Percentiles rank a stretch among this genome's conserved stretches.
Conservation (phyloP, 1,284 basidiomycete genomes). For the Tilletia horrida region DNA sequence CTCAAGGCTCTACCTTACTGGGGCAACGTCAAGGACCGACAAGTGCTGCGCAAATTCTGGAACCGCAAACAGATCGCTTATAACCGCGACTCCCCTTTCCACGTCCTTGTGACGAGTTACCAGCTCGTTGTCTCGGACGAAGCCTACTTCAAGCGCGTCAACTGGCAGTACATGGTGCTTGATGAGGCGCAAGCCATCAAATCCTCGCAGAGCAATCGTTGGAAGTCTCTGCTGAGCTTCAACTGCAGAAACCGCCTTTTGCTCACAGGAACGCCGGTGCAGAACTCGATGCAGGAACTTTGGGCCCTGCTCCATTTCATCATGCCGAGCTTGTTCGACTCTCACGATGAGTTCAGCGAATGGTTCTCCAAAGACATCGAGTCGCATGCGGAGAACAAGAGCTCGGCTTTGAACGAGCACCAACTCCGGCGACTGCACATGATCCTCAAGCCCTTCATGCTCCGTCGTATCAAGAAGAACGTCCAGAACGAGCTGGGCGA, state of each 20-base stretch:
- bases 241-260: constrained; percentile 93
- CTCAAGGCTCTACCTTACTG: constrained; percentile 96
- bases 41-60: constrained; percentile 94
- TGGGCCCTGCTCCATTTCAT: constrained; percentile 99
- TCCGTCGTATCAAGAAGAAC: constrained; percentile 93
- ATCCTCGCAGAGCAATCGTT: constrained; percentile 91
- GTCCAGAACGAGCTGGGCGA: constrained; percentile 99
- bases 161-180: constrained; percentile 99
- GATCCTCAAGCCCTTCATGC: constrained; percentile 99
- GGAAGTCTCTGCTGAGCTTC: constrained; percentile 95
- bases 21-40: constrained; percentile 95
- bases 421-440: constrained; percentile 93
- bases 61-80: constrained; percentile 96
- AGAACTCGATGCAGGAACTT: constrained; percentile 99
- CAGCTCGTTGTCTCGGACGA: constrained; percentile 93
- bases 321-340: constrained; percentile 99
- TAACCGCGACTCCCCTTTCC: constrained; percentile 91
- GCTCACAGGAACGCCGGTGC: constrained; percentile 95
- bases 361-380: constrained; percentile 99
- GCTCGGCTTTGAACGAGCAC: constrained; percentile 78
- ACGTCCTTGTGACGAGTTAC: constrained; percentile 95
- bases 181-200: constrained; percentile 99
- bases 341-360: constrained; percentile 98
- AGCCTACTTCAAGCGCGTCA: constrained; percentile 94
- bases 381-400: constrained; percentile 74